Conservation (phyloP, 2,329 filamentous ascomycete species). For the Penicillium sp. region DNA sequence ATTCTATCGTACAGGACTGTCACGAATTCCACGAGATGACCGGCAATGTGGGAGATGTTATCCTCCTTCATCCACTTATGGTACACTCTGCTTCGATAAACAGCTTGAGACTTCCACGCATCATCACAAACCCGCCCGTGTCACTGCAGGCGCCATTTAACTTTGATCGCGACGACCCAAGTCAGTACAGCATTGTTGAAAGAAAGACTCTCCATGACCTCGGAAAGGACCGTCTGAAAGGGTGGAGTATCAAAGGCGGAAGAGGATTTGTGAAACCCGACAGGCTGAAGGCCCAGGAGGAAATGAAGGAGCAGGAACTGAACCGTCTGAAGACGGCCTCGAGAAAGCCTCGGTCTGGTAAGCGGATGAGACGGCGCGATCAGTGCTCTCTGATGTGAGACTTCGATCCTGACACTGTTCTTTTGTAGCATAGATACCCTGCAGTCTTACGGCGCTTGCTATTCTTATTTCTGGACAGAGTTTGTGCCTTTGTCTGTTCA, state of each 20-base stretch:
- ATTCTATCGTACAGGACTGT: constrained; percentile 36
- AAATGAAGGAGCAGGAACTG: constrained; percentile 32
- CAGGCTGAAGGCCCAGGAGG: constrained; percentile 42
- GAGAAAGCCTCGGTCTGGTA: neutral
- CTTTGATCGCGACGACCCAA: constrained; percentile 46
- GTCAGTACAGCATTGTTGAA: constrained; percentile 50
- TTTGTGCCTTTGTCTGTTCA: neutral
- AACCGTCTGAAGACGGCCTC: constrained; percentile 31
- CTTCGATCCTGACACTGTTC: neutral
- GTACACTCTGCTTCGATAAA: constrained; percentile 52
- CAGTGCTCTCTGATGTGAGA: constrained; percentile 2
- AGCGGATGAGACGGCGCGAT: neutral
- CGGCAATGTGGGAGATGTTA: constrained; percentile 51
- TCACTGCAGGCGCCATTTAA: constrained; percentile 49
- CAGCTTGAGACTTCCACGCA: constrained; percentile 44
- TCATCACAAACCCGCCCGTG: constrained; percentile 56
- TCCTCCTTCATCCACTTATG: constrained; percentile 54
- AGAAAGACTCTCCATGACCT: constrained; percentile 49
- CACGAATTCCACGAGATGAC: constrained; percentile 50
- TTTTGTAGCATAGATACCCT: constrained; percentile 3
- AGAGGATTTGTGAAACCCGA: constrained; percentile 47
- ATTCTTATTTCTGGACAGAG: neutral
- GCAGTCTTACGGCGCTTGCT: neutral
- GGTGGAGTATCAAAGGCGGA: constrained; percentile 47
- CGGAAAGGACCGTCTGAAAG: constrained; percentile 44